A percentile compares a stretch with the other conserved stretches of the same genome.
Conservation (phyloP, 805 yeast genomes). For the Nakazawaea pomicola region DNA sequence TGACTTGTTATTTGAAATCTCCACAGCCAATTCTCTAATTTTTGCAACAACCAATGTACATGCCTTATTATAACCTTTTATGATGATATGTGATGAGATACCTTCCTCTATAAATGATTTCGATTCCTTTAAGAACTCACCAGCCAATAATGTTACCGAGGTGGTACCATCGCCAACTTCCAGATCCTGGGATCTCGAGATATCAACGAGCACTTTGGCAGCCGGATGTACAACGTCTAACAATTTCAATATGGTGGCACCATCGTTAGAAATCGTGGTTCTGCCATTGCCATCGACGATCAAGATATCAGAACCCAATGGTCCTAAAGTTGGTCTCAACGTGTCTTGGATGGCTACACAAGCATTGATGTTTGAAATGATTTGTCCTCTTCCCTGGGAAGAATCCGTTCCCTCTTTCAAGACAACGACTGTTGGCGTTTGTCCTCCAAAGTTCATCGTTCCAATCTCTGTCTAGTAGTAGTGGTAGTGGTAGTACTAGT, state of each 20-base stretch:
- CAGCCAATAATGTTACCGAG: constrained; percentile 89
- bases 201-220: constrained; percentile 91
- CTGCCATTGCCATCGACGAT: constrained; percentile 78
- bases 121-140: constrained; percentile 89
- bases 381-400: constrained; percentile 95
- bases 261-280: constrained; percentile 96
- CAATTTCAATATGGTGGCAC: constrained; percentile 90
- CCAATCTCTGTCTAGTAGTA: not conserved
- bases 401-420: constrained; percentile 97
- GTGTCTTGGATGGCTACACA: constrained; percentile 97
- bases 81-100: constrained; percentile 82
- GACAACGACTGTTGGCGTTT: constrained; percentile 97
- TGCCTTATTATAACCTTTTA: constrained; percentile 84
- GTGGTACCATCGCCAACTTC: constrained; percentile 99
- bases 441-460: constrained; percentile 83
- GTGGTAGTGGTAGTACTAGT: too few relatives aligned
- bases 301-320: constrained; percentile 92
- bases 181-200: constrained; percentile 93
- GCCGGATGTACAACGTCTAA: constrained; percentile 98
- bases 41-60: constrained; percentile 68
- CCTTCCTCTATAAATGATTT: constrained; percentile 94
- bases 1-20: constrained; percentile 43
- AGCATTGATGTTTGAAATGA: constrained; percentile 92
- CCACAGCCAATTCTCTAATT: constrained; percentile 71
- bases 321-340: constrained; percentile 91